Base-by-base conservation (phyloP, 1,284 basidiomycete genomes). In the Filobasidium uniguttulatum region DNA sequence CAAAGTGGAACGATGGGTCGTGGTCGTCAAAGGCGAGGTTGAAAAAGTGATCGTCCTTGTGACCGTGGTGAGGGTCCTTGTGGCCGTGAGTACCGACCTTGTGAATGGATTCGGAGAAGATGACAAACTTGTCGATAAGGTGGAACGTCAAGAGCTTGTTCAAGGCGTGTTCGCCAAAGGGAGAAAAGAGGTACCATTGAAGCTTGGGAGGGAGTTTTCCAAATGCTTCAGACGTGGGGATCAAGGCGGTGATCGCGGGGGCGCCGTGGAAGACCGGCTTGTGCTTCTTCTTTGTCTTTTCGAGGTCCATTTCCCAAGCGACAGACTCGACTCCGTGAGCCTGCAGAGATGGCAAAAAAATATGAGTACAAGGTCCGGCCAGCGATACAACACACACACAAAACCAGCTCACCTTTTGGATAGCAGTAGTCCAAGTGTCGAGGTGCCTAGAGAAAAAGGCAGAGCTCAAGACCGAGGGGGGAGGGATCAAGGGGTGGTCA, bases 121-220 rank as follows among this genome's bases (percentile, higher is more conserved):
- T 61, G 35, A 80, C 68, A 22, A 73, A 67, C 34, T 74, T 62
- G 3, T 81, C 81, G 5, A 82, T 70, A 51, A 79, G 72, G 65
- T 85, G 82, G 64, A 77, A 83, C 56, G 78, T 71, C 22, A 85
- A 62, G 14, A 84, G 60, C 66, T 82, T 83, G 59, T 68, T 74
- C 47, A 85, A 60, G 2, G 71, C 75, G 33, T 62, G 66, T 44
- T 68, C 66, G 6, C 83, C 83, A 50, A 78, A 77, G 1, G 79
- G 79, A 7, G 80, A 82, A 68, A 84, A 83, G 48, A 85, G 71
- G 72, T 74, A 85, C 30, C 72, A 59, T 50, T 70, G 72, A 40
- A 85, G 72, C 46, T 72, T 74, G 34, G 56, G 61, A 0, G 83
- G 83, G 20, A 85, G 71, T 8, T 61, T 65, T 25, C 68, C 58